Evolutionary conservation across 1,284 basidiomycete genomes (phyloP), one percentile per base, ranked within the genome.

Genomic region (Somion occarium): DNA sequence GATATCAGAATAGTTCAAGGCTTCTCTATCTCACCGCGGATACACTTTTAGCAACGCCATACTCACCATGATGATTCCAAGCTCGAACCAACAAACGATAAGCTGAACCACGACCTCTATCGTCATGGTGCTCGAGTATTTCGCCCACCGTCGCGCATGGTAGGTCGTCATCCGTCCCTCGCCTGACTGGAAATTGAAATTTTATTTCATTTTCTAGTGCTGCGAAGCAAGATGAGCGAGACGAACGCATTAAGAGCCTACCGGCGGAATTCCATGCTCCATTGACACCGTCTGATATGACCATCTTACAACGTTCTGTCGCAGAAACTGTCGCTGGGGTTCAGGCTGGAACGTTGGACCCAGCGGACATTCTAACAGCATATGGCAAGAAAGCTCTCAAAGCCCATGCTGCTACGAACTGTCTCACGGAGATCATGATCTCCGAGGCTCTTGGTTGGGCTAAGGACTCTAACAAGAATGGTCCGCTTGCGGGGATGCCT

Each of bases 401-500:
- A 43, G 79, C 79, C 5, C 79, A 82, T 55, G 64, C 64, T 24
- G 70, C 66, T 44, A 80, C 78, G 12, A 83, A 83, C 60, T 83
- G 80, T 57, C 68, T 82, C 53, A 80, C 80, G 2, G 79, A 82
- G 60, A 64, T 83, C 30, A 73, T 82, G 64, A 73, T 80, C 39
- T 53, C 65, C 1, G 62, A 71, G 30, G 77, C 78, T 12, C 65
- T 74, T 49, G 57, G 50, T 9, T 77, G 72, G 73, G 79, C 65
- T 13, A 54, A 59, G 47, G 57, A 64, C 1, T 74, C 73, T 56
- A 73, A 75, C 52, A 68, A 53, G 48, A 51, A 71, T n/a, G 77
- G 70, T 73, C 79, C 82, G 5, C 70, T 88, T 27, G 73, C 83
- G 24, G 84, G 85, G 12, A 80, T 88, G 19, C 85, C 85, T 22